Evolutionary conservation across 2,329 filamentous ascomycete species (phyloP).

Genomic region (Monilinia laxa): DNA sequence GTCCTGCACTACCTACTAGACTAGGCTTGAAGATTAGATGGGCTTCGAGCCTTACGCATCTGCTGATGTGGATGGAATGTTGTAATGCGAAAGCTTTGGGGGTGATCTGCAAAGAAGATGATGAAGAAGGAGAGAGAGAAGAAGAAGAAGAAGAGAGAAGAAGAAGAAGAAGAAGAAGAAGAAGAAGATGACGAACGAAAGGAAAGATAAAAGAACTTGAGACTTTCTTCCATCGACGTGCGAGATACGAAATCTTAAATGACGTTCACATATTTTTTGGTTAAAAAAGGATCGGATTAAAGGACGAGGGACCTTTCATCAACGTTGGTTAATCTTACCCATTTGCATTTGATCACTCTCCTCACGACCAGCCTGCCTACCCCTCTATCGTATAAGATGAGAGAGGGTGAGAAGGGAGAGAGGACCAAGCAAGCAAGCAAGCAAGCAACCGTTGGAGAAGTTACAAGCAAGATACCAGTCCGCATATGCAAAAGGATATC

Average conservation of each 20-base stretch:
- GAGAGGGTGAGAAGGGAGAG: too few species aligned
- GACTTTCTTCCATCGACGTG: not conserved
- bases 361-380: not conserved
- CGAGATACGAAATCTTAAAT: too few species aligned
- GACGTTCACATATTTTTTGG: too few species aligned
- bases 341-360: not conserved
- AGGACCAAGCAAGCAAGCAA: too few species aligned
- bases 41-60: not conserved
- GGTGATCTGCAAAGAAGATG: slow-evolving; percentile 1
- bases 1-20: not conserved
- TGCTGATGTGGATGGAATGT: slow-evolving; percentile 7
- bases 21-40: not conserved
- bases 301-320: not conserved
- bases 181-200: too few species aligned
- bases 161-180: too few species aligned
- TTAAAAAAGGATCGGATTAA: not conserved
- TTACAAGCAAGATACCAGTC: not conserved
- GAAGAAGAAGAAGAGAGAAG: too few species aligned
- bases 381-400: slow-evolving; percentile 8
- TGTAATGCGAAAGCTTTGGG: not conserved
- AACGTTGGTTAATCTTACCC: too few species aligned
- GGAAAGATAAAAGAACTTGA: too few species aligned
- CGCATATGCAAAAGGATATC: not conserved
- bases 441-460: not conserved
- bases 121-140: too few species aligned